Conservation (phyloP, 805 yeast species). For the Saccharomyces jurei region DNA sequence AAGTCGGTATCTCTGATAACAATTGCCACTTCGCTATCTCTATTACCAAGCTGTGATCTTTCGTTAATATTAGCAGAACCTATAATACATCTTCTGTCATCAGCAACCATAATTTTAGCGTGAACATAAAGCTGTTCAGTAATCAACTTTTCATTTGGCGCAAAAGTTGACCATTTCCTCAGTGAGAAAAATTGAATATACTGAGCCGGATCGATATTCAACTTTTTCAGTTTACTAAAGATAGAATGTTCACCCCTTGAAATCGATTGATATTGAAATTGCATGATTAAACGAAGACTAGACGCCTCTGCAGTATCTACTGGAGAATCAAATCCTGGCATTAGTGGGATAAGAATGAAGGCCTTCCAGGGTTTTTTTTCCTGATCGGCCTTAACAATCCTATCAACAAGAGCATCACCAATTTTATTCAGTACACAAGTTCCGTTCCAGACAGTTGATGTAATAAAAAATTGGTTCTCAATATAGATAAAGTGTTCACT, state of each 20-base stretch:
- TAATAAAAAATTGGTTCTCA: slow-evolving; percentile 91
- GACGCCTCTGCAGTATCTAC: slow-evolving; percentile 93
- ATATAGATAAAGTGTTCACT: slow-evolving; percentile 89
- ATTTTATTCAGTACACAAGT: slow-evolving; percentile 77
- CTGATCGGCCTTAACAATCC: slow-evolving; percentile 81
- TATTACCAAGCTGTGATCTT: slow-evolving; percentile 85
- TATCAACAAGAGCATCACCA: slow-evolving; percentile 92
- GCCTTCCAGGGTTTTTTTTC: slow-evolving; percentile 82
- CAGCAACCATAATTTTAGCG: slow-evolving; percentile 85
- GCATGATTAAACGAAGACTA: slow-evolving; percentile 91
- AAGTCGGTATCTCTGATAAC: slow-evolving; percentile 76
- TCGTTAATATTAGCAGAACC: slow-evolving; percentile 98
- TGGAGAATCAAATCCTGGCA: slow-evolving; percentile 95
- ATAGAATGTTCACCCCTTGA: slow-evolving; percentile 85
- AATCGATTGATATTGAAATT: slow-evolving; percentile 89
- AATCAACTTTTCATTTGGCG: slow-evolving; percentile 60
- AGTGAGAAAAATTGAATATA: slow-evolving; percentile 87
- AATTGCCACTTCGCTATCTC: slow-evolving; percentile 94
- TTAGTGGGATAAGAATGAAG: slow-evolving; percentile 80
- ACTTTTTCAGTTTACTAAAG: slow-evolving; percentile 67
- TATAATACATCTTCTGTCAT: slow-evolving; percentile 86
- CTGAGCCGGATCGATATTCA: slow-evolving; percentile 82
- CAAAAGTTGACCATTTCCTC: slow-evolving; percentile 92
- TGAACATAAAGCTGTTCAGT: slow-evolving; percentile 93
- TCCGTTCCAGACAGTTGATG: slow-evolving; percentile 82